Base-by-base conservation (phyloP, 163 green algal genomes). In the Scenedesmus sp. region DNA sequence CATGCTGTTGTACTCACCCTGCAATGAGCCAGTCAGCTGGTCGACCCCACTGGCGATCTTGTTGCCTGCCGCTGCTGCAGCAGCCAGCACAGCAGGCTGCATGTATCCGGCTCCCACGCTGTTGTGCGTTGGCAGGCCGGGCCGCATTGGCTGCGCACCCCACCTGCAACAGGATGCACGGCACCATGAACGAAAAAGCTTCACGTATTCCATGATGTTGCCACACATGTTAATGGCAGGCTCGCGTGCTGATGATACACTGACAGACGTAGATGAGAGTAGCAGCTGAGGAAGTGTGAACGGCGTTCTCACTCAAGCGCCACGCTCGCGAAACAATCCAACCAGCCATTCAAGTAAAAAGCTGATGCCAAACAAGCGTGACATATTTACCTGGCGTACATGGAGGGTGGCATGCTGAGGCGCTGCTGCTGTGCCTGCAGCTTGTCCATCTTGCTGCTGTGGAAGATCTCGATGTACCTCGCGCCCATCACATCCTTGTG, bases 401-500 rank as follows among this genome's bases (percentile, higher is more conserved):
- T 37, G 0, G 30, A 18, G 30, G 30, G 65, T 37, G 30, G 65
- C 65, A 76, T 40, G 30, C 30, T 40, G 16, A 49, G 72, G 24
- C 18, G 3, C 59, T 81, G 59, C 59, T 88, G 56, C 26, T 43
- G 37, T 16, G 83, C 59, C 59, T 88, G 83, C 10, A 91, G 78
- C 87, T 81, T 86, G 78, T 91, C 87, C 53, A 87, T 49, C 86
- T 97, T 97, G 81, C 91, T 97, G 83, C 93, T 95, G 26, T 94
- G 85, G 90, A 99, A 99, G 9, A 99, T 92, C 94, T 99, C 97
- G 37, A 99, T 98, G 93, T 99, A 99, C 16, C 97, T 93, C 0
- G 84, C 81, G 16, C 97, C 97, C 89, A 99, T 98, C 70, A 95
- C 90, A 59, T 98, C 90, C 82, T 97, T 97, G 94, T 99, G 95